A percentile compares a stretch with the other conserved stretches of the same genome.
These are phyloP conservation scores for Salix arbutifolia DNA, from an alignment of 345 rosid genomes.

Conservation along the genomic window DNA sequence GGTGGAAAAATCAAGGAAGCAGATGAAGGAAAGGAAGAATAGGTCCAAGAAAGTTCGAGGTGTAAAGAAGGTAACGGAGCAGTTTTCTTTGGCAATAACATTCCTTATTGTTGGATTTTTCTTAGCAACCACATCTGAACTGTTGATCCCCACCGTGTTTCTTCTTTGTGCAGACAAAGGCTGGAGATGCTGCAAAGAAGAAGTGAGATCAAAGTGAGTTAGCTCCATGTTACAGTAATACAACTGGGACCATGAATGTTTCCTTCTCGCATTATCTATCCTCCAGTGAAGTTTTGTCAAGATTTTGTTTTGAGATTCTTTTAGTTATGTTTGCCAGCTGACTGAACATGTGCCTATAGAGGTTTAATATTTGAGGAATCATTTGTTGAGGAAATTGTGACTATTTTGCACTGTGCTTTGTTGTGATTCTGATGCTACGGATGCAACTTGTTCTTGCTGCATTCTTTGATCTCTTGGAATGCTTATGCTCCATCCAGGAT, in stretches of 20 bases:
- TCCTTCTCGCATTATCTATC: background rate
- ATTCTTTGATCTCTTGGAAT: background rate
- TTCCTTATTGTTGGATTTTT: background rate
- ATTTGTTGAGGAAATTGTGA: background rate
- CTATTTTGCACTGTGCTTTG: background rate
- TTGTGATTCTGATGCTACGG: background rate
- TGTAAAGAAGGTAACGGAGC: constrained; percentile 21
- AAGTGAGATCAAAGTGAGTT: constrained; percentile 14
- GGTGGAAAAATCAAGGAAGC: constrained; percentile 34
- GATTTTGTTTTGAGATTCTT: background rate
- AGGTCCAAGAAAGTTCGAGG: constrained; percentile 29
- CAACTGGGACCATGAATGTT: background rate
- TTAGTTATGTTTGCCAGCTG: background rate
- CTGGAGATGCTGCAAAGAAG: constrained; percentile 41
- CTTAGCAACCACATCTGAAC: background rate
- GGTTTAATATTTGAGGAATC: background rate
- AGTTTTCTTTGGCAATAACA: background rate
- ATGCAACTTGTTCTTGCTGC: background rate
- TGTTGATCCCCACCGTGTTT: background rate
- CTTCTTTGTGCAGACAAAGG: constrained; percentile 28
- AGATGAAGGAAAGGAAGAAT: constrained; percentile 34
- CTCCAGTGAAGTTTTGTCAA: background rate
- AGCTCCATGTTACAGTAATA: background rate
- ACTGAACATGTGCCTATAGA: background rate
- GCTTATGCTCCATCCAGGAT: background rate